Evolutionary conservation across 768 basidiomycete species (phyloP).

Genomic region (Mycena belliarum): DNA sequence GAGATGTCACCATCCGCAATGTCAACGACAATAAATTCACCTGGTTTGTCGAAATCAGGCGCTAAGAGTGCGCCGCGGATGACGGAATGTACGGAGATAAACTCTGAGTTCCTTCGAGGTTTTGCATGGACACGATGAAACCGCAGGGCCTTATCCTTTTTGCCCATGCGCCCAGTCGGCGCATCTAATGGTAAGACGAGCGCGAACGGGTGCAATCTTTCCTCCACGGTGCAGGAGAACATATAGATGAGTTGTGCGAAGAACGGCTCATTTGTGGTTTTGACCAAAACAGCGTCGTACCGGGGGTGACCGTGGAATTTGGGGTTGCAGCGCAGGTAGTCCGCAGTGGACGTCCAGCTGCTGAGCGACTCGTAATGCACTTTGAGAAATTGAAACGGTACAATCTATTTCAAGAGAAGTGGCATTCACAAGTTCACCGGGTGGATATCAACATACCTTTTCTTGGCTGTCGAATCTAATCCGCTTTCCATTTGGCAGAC

Average conservation of each 20-base stretch:
- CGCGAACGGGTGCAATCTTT: not conserved
- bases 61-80: not conserved
- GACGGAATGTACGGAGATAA: not conserved
- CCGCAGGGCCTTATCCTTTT: not conserved
- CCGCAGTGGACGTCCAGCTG: no score
- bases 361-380: no score
- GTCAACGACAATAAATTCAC: no score
- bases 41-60: no score
- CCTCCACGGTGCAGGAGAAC: not conserved
- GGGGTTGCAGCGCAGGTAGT: no score
- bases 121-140: not conserved
- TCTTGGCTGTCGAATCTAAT: not conserved
- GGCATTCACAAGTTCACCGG: not conserved
- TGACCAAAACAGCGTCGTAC: slow-evolving; percentile 7
- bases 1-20: not conserved
- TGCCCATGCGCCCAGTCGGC: not conserved
- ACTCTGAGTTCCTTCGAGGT: not conserved
- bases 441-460: not conserved
- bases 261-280: not conserved
- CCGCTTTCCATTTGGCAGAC: not conserved
- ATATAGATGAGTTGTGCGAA: not conserved
- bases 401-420: not conserved
- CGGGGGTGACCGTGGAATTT: no score
- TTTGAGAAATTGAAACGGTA: not conserved
- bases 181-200: not conserved